These are phyloP conservation scores for Carex sylvatica DNA, from an alignment of 202 grass and related monocot genomes.

Conservation along the genomic window DNA sequence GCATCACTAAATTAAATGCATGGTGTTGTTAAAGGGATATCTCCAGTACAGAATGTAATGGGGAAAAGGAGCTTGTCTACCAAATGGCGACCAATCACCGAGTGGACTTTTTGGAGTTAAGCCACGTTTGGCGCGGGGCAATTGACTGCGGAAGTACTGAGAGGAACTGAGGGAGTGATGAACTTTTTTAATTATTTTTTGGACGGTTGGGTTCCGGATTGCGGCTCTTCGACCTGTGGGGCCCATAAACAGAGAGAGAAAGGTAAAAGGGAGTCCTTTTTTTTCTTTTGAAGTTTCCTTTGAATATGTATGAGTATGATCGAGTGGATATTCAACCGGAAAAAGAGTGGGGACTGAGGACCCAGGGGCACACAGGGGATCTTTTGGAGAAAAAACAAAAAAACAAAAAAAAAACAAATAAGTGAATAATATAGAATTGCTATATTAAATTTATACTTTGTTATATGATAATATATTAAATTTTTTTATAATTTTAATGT, in stretches of 20 bases:
- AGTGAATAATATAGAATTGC: too few relatives aligned
- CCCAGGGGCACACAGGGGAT: neutral
- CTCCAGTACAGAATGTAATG: neutral
- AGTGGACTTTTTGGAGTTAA: neutral
- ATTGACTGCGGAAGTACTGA: conserved; percentile 11
- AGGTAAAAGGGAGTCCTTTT: neutral
- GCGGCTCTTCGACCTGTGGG: neutral
- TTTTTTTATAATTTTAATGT: too few relatives aligned
- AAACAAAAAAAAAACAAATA: too few relatives aligned
- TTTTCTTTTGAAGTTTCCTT: neutral
- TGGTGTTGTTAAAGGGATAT: neutral
- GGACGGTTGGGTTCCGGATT: conserved; percentile 14
- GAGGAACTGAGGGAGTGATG: conserved; percentile 15
- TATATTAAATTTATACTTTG: too few relatives aligned
- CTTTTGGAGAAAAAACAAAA: too few relatives aligned
- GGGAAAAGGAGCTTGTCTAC: neutral
- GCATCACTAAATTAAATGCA: neutral
- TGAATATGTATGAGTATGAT: neutral
- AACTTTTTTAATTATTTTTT: neutral
- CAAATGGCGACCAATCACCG: conserved; percentile 1
- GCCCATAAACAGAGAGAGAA: neutral
- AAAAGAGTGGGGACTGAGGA: neutral
- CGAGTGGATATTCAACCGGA: neutral
- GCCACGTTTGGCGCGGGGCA: conserved; percentile 13
- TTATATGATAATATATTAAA: too few relatives aligned